Evolutionary conservation across 164 flowering plant genomes (phyloP).

Genomic region (Tinospora cordifolia): DNA sequence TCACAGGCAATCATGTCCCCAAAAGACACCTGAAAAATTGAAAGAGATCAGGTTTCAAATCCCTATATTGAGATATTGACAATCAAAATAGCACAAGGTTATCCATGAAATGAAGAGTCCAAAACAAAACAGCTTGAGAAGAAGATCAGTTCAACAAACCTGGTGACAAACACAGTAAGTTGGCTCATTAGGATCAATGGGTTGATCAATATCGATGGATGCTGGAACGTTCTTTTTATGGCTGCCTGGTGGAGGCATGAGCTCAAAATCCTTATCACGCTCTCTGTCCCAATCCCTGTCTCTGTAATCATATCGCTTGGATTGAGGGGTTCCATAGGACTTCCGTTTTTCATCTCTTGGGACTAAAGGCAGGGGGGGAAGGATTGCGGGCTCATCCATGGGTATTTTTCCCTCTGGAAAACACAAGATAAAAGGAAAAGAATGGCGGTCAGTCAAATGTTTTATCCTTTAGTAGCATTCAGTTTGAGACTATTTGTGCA

Average conservation of each 20-base stretch:
- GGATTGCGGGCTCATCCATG: constrained; percentile 80
- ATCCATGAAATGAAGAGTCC: neutral
- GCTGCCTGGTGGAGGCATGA: constrained; percentile 99
- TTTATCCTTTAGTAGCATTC: neutral
- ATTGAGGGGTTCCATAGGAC: constrained; percentile 56
- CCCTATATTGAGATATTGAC: neutral
- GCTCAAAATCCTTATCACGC: constrained; percentile 91
- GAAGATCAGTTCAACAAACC: constrained; percentile 33
- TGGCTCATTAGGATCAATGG: constrained; percentile 98
- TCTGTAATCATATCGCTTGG: constrained; percentile 61
- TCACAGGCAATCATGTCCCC: constrained; percentile 99
- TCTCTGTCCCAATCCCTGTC: constrained; percentile 92
- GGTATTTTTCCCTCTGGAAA: constrained; percentile 77
- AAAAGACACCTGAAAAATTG: constrained; percentile 65
- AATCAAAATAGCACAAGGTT: neutral
- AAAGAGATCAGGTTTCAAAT: constrained; percentile 10
- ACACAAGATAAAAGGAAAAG: constrained; percentile 1
- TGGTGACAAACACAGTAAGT: constrained; percentile 96
- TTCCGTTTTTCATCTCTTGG: constrained; percentile 70
- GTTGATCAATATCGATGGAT: constrained; percentile 77
- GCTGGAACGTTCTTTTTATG: constrained; percentile 61
- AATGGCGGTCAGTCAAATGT: neutral
- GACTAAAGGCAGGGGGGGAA: constrained; percentile 78
- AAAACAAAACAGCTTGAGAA: neutral
- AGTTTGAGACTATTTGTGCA: neutral